phyloP scores from a whole-genome alignment of 108 stramenopile species.

The Aurantiochytrium sp. region DNA sequence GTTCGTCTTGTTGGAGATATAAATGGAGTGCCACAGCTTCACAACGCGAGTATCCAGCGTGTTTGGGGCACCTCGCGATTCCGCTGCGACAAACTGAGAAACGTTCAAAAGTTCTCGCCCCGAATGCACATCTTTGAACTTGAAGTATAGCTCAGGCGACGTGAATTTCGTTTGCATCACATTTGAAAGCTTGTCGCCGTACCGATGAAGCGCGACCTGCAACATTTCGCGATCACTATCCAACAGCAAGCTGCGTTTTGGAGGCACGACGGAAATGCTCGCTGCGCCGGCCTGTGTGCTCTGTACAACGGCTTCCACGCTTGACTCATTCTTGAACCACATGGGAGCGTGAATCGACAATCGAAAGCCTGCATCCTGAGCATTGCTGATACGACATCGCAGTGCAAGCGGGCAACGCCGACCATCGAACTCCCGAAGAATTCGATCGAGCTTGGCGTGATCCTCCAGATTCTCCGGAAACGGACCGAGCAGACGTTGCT shows the following conservation, averaged over 20 bases:
- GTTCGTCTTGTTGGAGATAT: constrained; percentile 7
- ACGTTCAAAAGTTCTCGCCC: background rate
- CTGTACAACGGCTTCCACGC: background rate
- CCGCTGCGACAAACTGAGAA: background rate
- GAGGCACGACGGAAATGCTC: background rate
- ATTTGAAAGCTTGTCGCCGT: background rate
- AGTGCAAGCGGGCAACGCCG: background rate
- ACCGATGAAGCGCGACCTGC: background rate
- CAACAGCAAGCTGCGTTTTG: background rate
- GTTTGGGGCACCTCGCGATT: background rate
- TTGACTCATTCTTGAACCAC: constrained; percentile 3
- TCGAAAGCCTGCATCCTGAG: background rate
- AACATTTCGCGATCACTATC: background rate
- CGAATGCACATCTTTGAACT: background rate
- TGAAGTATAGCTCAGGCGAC: background rate
- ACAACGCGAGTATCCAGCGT: background rate
- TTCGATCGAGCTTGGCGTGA: background rate
- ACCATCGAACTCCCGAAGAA: background rate
- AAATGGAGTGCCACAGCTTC: background rate
- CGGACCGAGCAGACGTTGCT: background rate
- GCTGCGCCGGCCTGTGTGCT: background rate
- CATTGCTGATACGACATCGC: background rate
- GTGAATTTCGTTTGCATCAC: background rate
- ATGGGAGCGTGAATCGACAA: background rate
- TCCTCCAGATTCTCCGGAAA: background rate